These are phyloP conservation scores for Gymnopus androsaceus DNA, from an alignment of 1,284 basidiomycete species.

Conservation along the genomic window DNA sequence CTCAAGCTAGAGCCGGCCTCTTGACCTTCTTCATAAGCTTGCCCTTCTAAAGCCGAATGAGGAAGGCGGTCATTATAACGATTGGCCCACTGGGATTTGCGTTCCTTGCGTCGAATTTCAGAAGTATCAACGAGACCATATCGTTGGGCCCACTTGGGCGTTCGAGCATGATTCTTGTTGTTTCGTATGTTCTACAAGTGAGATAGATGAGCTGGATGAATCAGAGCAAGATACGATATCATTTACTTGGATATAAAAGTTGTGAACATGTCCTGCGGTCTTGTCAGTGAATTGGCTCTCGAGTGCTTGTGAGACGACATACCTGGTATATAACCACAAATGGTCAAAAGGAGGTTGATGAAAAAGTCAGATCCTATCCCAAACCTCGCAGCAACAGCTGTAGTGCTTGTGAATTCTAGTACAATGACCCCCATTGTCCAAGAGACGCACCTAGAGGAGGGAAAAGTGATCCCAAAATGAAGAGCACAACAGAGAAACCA, in stretches of 20 bases:
- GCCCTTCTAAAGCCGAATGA: constrained; percentile 69
- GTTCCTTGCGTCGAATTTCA: constrained; percentile 74
- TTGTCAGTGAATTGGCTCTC: constrained; percentile 15
- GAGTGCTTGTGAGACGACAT: constrained; percentile 15
- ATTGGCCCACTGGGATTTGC: constrained; percentile 83
- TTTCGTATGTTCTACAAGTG: constrained; percentile 83
- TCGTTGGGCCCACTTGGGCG: constrained; percentile 92
- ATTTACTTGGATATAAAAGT: constrained; percentile 86
- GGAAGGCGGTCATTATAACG: constrained; percentile 86
- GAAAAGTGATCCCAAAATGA: constrained; percentile 81
- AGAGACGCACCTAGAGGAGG: constrained; percentile 76
- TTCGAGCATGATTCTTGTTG: constrained; percentile 88
- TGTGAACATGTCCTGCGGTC: constrained; percentile 74
- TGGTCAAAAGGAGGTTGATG: constrained; percentile 86
- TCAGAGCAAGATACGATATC: constrained; percentile 1
- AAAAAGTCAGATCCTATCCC: constrained; percentile 93
- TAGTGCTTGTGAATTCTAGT: too few relatives aligned
- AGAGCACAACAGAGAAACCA: constrained; percentile 81
- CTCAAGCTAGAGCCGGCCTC: constrained; percentile 48
- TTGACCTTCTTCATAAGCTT: constrained; percentile 80
- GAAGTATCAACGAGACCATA: constrained; percentile 85
- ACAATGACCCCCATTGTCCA: too few relatives aligned
- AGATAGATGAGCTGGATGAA: constrained; percentile 8
- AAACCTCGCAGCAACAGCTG: constrained; percentile 95
- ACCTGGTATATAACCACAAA: constrained; percentile 92